phyloP scores from a whole-genome alignment of 2,329 filamentous ascomycete species.

The Curvularia lunata region DNA sequence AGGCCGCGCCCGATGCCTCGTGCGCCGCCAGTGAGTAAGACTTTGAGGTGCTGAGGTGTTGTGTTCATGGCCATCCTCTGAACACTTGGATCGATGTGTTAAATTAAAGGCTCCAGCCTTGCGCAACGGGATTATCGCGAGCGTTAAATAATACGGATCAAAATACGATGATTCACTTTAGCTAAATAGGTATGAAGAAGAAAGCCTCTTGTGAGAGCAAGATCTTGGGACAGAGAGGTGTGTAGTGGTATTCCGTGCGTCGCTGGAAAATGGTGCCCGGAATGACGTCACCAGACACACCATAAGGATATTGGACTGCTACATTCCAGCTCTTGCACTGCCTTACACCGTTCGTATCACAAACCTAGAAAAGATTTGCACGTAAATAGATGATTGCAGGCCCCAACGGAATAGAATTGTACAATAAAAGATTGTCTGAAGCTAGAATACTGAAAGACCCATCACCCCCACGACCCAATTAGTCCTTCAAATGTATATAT shows the following conservation, averaged over 20 bases:
- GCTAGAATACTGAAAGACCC: background rate
- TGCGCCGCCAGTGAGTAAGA: constrained; percentile 53
- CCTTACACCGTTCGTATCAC: background rate
- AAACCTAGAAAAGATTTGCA: background rate
- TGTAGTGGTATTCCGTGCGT: background rate
- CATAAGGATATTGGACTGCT: background rate
- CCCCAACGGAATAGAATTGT: background rate
- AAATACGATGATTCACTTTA: background rate
- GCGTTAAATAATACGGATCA: background rate
- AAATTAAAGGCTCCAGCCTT: background rate
- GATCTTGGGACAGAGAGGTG: background rate
- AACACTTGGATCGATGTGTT: background rate
- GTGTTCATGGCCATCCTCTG: constrained; percentile 5
- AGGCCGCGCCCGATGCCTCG: constrained; percentile 56
- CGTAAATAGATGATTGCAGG: background rate
- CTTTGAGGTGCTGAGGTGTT: constrained; percentile 26
- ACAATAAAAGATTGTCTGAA: background rate
- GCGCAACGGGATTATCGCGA: background rate
- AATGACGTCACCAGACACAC: background rate
- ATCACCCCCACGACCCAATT: background rate
- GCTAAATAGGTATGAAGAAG: background rate
- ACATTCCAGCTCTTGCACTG: background rate
- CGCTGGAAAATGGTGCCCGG: background rate
- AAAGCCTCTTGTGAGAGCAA: background rate
- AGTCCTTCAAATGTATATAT: background rate